Evolutionary conservation across 2,329 filamentous ascomycete genomes (phyloP).

Genomic region (Fusarium pseudograminearum): DNA sequence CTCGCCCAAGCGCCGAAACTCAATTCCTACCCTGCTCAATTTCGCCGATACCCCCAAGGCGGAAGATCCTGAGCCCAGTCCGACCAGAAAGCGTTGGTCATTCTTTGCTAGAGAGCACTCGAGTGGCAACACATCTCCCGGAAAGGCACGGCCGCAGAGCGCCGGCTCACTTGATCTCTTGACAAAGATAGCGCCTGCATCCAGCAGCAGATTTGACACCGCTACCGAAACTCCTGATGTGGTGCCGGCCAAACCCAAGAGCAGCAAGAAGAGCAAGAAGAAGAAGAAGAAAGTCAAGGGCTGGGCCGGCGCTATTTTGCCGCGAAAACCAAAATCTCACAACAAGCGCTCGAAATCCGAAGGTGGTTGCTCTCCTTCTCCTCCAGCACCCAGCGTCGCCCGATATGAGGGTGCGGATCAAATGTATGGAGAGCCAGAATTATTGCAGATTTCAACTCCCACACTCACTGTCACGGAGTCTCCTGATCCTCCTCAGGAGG

Average conservation of each 20-base stretch:
- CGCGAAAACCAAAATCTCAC: constrained; percentile 68
- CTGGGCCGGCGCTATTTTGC: constrained; percentile 76
- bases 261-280: constrained; percentile 53
- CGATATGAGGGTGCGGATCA: constrained; percentile 50
- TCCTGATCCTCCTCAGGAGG: constrained; percentile 47
- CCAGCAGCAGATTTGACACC: constrained; percentile 54
- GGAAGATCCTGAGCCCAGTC: constrained; percentile 58
- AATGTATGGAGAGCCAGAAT: constrained; percentile 45
- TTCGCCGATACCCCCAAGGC: constrained; percentile 53
- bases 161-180: constrained; percentile 59
- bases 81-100: constrained; percentile 70
- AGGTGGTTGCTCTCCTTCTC: constrained; percentile 60
- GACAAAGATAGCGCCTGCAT: constrained; percentile 49
- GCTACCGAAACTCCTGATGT: constrained; percentile 40
- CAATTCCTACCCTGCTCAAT: constrained; percentile 66
- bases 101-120: constrained; percentile 72
- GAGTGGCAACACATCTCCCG: constrained; percentile 59
- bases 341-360: constrained; percentile 58
- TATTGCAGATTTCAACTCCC: constrained; percentile 50
- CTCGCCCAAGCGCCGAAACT: constrained; percentile 67
- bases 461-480: constrained; percentile 59
- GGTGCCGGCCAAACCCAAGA: constrained; percentile 45
- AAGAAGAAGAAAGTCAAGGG: constrained; percentile 78
- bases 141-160: constrained; percentile 61
- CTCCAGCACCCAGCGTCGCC: constrained; percentile 54